Conservation (phyloP, 2,329 filamentous ascomycete species). For the Fusarium citri region DNA sequence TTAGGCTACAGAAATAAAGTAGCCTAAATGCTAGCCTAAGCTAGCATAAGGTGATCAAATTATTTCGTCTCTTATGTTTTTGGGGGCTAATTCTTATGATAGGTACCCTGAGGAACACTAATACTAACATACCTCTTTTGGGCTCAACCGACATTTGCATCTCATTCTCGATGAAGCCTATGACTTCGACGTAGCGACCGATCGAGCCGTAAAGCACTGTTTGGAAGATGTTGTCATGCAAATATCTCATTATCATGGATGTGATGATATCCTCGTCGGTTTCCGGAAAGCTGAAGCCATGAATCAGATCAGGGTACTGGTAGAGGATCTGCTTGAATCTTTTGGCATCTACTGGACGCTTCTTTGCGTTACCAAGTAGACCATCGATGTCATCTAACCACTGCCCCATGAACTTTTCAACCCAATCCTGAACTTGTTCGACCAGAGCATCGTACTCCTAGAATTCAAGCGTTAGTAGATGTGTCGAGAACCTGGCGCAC, state of each 20-base stretch:
- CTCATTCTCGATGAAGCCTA: constrained; percentile 51
- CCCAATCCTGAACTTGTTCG: constrained; percentile 52
- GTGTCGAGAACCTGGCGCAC: background rate
- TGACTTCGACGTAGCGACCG: constrained; percentile 39
- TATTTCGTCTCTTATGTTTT: no score
- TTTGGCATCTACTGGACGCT: constrained; percentile 42
- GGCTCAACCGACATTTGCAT: constrained; percentile 53
- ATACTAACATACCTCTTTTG: constrained; percentile 49
- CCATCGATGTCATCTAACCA: constrained; percentile 48
- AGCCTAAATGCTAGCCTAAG: no score
- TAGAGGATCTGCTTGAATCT: constrained; percentile 46
- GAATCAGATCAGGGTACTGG: constrained; percentile 49
- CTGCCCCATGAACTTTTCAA: constrained; percentile 50
- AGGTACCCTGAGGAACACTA: no score
- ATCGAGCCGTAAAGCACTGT: constrained; percentile 48
- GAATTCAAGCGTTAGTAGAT: constrained; percentile 16
- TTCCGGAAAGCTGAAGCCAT: constrained; percentile 50
- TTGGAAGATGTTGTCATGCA: constrained; percentile 53
- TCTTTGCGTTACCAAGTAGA: constrained; percentile 37
- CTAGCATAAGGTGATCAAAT: no score
- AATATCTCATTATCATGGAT: constrained; percentile 51
- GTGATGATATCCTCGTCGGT: constrained; percentile 54
- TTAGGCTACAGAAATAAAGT: no score
- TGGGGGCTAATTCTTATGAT: no score
- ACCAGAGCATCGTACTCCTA: constrained; percentile 54